A percentile compares a stretch with the other conserved stretches of the same genome.
Conservation (phyloP, 2,329 filamentous ascomycete genomes). For the Blastomyces percursus region DNA sequence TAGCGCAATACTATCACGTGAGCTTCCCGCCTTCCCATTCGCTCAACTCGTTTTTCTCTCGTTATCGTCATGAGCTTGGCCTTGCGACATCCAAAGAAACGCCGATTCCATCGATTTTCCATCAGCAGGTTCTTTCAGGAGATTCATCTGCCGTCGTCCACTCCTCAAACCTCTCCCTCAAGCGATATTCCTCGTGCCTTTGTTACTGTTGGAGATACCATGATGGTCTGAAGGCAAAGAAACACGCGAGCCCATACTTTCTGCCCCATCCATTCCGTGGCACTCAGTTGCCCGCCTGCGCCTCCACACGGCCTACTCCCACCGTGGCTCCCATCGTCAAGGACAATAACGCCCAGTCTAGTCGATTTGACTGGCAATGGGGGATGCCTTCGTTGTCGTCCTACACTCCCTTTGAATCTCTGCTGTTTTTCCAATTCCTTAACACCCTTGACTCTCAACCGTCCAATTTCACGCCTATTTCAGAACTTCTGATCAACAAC, state of each 20-base stretch:
- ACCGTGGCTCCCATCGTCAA: constrained; percentile 31
- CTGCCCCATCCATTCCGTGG: background rate
- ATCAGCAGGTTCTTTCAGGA: background rate
- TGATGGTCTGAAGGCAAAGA: constrained; percentile 2
- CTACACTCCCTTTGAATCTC: constrained; percentile 76
- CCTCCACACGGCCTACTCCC: constrained; percentile 6
- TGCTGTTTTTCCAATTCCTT: constrained; percentile 74
- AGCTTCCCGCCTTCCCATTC: background rate
- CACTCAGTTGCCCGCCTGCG: background rate
- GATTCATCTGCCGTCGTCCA: background rate
- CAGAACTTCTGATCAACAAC: constrained; percentile 63
- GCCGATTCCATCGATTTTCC: background rate
- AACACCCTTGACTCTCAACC: constrained; percentile 55
- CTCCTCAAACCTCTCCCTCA: background rate
- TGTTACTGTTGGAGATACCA: background rate
- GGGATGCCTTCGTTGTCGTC: constrained; percentile 51
- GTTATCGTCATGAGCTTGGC: background rate
- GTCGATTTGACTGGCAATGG: constrained; percentile 33
- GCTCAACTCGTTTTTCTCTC: background rate
- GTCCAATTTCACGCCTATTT: constrained; percentile 59
- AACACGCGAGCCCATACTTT: background rate
- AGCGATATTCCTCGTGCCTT: background rate
- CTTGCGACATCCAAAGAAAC: background rate
- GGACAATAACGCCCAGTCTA: constrained; percentile 22
- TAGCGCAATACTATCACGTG: background rate